Evolutionary conservation across 2,329 filamentous ascomycete genomes (phyloP), one percentile per base, ranked within the genome.

Genomic region (Rutstroemia sp.): DNA sequence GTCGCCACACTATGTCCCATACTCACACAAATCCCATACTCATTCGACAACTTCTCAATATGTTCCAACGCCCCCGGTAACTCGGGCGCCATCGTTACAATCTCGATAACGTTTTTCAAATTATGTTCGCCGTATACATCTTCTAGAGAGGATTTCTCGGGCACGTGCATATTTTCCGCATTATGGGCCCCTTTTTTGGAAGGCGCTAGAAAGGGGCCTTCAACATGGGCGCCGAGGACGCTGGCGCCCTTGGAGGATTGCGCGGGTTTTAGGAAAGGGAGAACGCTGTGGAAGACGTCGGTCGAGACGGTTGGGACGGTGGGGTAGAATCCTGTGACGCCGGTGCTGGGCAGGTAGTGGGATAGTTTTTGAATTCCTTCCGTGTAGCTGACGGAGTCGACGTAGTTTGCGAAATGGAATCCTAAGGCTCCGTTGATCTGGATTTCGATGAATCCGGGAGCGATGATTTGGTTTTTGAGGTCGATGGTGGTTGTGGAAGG

Each of bases 121-220:
- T 73, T 73, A 2, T 70, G 63, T 19, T 70, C 57, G n/a, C 78
- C 78, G 60, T 81, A 82, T 14, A 80, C 54, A 4, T 49, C 39
- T 48, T 66, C 65, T 10, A 66, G 57, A 4, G 59, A 52, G n/a
- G 61, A 42, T 12, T 52, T 39, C 7, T 49, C 49, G 8, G 66
- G 66, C 10, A 64, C 48, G 23, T 62, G 63, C 62, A 68, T 63
- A 39, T 66, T 63, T 34, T 58, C 52, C 2, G 63, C 62, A 63
- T 66, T 62, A 41, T 81, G 78, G 6, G 79, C 79, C 41, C 79
- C 79, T 64, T 77, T 78, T 64, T 81, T 81, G 3, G 69, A 67
- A 1, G 76, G 73, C 58, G 76, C 72, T 5, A 82, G 73, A 62
- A 79, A 81, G 7, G 79, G 79, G 2, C 79, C 79, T 72, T 82